These are phyloP conservation scores for Teratosphaeria nubilosa DNA, from an alignment of 2,329 filamentous ascomycete genomes.

Conservation along the genomic window DNA sequence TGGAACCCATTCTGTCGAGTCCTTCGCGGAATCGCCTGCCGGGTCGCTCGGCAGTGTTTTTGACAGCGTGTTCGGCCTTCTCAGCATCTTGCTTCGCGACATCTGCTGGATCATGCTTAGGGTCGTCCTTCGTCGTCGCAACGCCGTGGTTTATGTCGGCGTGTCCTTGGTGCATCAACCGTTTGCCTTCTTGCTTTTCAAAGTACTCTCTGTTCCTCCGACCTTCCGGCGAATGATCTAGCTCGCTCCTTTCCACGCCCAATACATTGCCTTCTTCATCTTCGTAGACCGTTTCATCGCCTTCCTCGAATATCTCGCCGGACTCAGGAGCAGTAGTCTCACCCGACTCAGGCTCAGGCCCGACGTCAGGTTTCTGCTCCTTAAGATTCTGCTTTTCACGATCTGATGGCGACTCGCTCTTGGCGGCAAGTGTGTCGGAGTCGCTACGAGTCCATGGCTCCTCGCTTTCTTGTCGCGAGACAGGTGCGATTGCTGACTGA, in stretches of 20 bases:
- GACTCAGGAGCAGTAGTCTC: slow-evolving; percentile 20
- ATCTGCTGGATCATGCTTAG: slow-evolving; percentile 32
- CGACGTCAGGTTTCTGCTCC: slow-evolving; percentile 2
- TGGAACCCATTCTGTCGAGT: slow-evolving; percentile 32
- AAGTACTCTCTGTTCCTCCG: slow-evolving; percentile 50
- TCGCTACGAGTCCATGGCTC: slow-evolving; percentile 32
- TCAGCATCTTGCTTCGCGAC: slow-evolving; percentile 25
- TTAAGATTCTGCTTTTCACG: slow-evolving; percentile 19
- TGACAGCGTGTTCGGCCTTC: slow-evolving; percentile 68
- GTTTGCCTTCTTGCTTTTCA: slow-evolving; percentile 44
- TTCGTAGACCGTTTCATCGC: slow-evolving; percentile 68
- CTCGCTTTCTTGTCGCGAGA: slow-evolving; percentile 26
- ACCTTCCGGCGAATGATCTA: slow-evolving; percentile 26
- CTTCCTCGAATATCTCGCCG: slow-evolving; percentile 71
- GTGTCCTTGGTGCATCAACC: slow-evolving; percentile 44
- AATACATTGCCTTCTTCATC: slow-evolving; percentile 81
- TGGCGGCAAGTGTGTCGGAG: slow-evolving; percentile 34
- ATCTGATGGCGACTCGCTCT: slow-evolving; percentile 25
- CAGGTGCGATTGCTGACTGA: slow-evolving; percentile 78
- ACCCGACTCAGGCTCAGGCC: slow-evolving; percentile 7
- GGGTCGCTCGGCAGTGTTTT: slow-evolving; percentile 38
- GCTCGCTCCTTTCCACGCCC: slow-evolving; percentile 46
- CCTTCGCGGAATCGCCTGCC: slow-evolving; percentile 30
- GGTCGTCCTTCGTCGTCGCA: slow-evolving; percentile 38
- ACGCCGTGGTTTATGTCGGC: slow-evolving; percentile 5